Conservation (phyloP, 257 asterid genomes). For the Vinca minor region DNA sequence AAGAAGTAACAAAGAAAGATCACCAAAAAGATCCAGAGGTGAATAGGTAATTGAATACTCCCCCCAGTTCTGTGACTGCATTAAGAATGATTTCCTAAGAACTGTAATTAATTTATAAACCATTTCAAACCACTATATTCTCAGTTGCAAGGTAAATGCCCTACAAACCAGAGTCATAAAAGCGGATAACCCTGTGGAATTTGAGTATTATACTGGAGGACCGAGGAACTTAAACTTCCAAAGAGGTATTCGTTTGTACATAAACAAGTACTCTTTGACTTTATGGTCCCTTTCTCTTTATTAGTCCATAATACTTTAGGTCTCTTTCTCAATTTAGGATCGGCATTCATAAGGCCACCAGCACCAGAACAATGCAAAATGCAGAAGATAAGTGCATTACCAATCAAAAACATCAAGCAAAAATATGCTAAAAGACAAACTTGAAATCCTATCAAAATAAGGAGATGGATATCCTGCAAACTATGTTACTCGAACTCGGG, state of each 20-base stretch:
- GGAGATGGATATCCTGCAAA: neutral
- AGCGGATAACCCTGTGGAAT: conserved; percentile 27
- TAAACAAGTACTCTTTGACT: conserved; percentile 32
- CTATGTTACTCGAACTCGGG: no score
- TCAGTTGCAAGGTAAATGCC: conserved; percentile 14
- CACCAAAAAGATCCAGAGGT: neutral
- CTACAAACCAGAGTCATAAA: conserved; percentile 21
- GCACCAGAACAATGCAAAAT: conserved; percentile 25
- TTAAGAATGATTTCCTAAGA: no score
- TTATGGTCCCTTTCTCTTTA: conserved; percentile 56
- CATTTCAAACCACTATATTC: conserved; percentile 27
- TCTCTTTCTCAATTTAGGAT: conserved; percentile 55
- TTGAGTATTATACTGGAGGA: conserved; percentile 38
- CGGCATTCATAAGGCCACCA: conserved; percentile 56
- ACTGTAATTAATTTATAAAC: conserved; percentile 35
- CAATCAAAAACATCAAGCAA: no score
- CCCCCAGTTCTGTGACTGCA: neutral
- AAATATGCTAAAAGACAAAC: neutral
- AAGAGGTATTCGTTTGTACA: conserved; percentile 28
- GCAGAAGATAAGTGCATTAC: conserved; percentile 13
- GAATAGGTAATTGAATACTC: neutral
- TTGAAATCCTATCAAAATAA: neutral
- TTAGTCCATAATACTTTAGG: conserved; percentile 49
- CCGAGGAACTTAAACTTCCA: conserved; percentile 45
- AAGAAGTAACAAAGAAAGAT: neutral